Conservation (phyloP, 495 filamentous ascomycete genomes). For the Aspergillus baeticus region DNA sequence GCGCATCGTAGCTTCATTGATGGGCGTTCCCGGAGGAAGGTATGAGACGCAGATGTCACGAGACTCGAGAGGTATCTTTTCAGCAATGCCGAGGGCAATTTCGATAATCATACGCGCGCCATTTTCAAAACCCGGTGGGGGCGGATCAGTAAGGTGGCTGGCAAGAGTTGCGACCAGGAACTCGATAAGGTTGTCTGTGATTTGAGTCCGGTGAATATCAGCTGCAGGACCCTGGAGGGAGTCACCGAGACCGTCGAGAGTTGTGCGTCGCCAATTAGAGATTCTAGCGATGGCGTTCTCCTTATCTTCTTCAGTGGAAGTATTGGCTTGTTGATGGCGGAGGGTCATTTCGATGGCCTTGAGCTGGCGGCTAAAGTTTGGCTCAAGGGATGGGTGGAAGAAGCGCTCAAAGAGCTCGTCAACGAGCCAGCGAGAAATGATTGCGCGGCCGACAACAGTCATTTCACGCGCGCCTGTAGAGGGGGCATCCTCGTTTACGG, state of each 20-base stretch:
- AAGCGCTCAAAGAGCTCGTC: slow-evolving; percentile 87
- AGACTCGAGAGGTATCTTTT: slow-evolving; percentile 86
- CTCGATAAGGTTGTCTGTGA: slow-evolving; percentile 67
- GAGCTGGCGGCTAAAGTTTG: slow-evolving; percentile 68
- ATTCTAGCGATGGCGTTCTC: slow-evolving; percentile 86
- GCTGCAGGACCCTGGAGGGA: slow-evolving; percentile 64
- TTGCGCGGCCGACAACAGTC: slow-evolving; percentile 90
- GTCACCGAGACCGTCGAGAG: slow-evolving; percentile 83
- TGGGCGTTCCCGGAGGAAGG: slow-evolving; percentile 65
- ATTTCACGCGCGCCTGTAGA: slow-evolving; percentile 88
- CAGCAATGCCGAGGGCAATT: slow-evolving; percentile 79
- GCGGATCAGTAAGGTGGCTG: slow-evolving; percentile 70
- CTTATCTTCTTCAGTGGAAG: slow-evolving; percentile 77
- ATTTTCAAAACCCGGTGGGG: slow-evolving; percentile 72
- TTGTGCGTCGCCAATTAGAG: slow-evolving; percentile 90
- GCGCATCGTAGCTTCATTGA: slow-evolving; percentile 77
- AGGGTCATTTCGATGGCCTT: slow-evolving; percentile 92
- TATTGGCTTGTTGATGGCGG: slow-evolving; percentile 65
- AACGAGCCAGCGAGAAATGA: slow-evolving; percentile 85
- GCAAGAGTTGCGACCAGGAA: slow-evolving; percentile 69
- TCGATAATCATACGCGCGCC: slow-evolving; percentile 91
- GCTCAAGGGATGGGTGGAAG: slow-evolving; percentile 87
- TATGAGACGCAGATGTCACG: slow-evolving; percentile 88
- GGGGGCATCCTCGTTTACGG: slow-evolving; percentile 81
- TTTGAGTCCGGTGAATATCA: slow-evolving; percentile 57